Base-by-base conservation (phyloP, 495 filamentous ascomycete genomes). In the Xanthoparmelia taractica region DNA sequence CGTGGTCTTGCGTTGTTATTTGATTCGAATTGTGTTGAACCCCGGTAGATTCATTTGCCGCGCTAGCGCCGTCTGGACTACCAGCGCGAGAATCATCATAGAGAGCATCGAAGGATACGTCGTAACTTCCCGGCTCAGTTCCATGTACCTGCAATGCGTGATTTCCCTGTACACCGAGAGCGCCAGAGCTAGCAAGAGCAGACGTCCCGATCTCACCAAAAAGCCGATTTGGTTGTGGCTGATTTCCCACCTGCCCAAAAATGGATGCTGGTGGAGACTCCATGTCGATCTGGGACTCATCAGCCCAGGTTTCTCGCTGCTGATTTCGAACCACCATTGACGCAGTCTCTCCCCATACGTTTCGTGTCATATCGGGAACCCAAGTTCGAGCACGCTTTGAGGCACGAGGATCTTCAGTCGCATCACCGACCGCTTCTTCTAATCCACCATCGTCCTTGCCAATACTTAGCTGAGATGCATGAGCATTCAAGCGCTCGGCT, bases 121-220 rank as follows among this genome's bases (percentile, higher is more conserved):
- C 65, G 63, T 65, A 60, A 50, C 60, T 67, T 65, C 63, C 63
- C 40, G 47, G 33, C 20, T 11, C 63, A 38, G 68, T 27, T 48
- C 55, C 50, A 8, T 50, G 33, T 36, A 67, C 34, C 23, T 38
- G 60, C 27, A 75, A 67, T 34, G 73, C 74, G 10, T 31, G 67
- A 33, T 69, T 65, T 8, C 69, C 64, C 25, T 73, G 63, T 12
- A 43, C 54, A 59, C 73, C 80, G 18, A 85, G 68, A 43, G 78
- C 74, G 57, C 78, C 80, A 33, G 84, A 84, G 73, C 87, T 92
- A 27, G 83, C 80, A 5, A 94, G 71, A 15, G 83, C 86, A 10
- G 90, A 90, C 17, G 78, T 71, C 33, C 83, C 84, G 57, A 96
- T 86, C 72, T 96, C 91, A 1, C 92, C 91, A 75, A 93, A 96